Evolutionary conservation across 192 early-diverging fungal genomes (phyloP).

Genomic region (Umbelopsis ramanniana): DNA sequence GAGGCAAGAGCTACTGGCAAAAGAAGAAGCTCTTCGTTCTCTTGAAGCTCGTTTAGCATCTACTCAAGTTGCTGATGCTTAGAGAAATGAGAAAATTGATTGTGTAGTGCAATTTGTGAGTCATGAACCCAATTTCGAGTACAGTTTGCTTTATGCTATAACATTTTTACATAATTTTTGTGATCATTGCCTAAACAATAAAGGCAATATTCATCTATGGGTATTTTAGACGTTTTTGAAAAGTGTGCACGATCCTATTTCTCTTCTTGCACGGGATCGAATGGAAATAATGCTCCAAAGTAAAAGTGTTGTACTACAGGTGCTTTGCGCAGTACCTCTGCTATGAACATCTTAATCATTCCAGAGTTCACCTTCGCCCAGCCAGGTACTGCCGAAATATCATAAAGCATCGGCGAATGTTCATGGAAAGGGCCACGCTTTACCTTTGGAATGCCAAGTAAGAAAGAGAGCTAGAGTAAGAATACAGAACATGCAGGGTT

Average conservation of each 20-base stretch:
- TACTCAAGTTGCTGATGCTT: slow-evolving; percentile 42
- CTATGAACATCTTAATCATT: slow-evolving; percentile 93
- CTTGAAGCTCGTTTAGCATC: slow-evolving; percentile 52
- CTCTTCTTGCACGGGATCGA: slow-evolving; percentile 41
- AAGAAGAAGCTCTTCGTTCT: slow-evolving; percentile 57
- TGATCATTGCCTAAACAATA: not conserved
- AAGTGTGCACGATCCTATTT: not conserved
- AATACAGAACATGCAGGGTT: not conserved
- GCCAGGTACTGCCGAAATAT: slow-evolving; percentile 85
- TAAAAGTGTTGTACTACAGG: slow-evolving; percentile 97
- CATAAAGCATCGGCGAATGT: slow-evolving; percentile 94
- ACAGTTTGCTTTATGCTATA: not conserved
- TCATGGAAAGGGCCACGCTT: slow-evolving; percentile 68
- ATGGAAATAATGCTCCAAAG: slow-evolving; percentile 84
- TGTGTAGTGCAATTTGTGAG: too few relatives aligned
- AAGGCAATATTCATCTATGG: slow-evolving; percentile 17
- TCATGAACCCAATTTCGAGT: not conserved
- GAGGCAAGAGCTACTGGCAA: slow-evolving; percentile 58
- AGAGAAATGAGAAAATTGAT: not conserved
- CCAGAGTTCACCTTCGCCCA: slow-evolving; percentile 94
- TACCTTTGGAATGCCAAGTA: slow-evolving; percentile 33
- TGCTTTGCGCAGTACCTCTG: slow-evolving; percentile 89
- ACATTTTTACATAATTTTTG: slow-evolving; percentile 2
- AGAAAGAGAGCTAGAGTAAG: not conserved
- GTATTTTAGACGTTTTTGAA: slow-evolving; percentile 7